Base-by-base conservation (phyloP, 2,329 filamentous ascomycete species). In the Trematosphaeria pertusa region DNA sequence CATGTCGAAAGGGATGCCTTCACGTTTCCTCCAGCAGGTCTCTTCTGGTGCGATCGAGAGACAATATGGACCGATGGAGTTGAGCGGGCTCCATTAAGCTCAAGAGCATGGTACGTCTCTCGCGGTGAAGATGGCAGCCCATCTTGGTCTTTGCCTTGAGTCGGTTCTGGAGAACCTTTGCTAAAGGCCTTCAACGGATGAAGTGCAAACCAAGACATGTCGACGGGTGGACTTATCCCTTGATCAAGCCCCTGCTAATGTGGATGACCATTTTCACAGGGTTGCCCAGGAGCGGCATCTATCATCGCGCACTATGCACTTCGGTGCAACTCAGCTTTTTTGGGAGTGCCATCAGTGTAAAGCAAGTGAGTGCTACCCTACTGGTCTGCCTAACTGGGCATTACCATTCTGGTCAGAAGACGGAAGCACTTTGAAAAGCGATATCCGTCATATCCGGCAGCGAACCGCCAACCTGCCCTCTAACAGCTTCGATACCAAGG, bases 91-190 rank as follows among this genome's bases (percentile, higher is more conserved):
- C 55, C 52, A 5, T 24, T 58, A 12, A 56, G 56, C 24, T 7
- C 20, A 22, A 45, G 54, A 20, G 57, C 47, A 8, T 60, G 57
- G 54, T n/a, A n/a, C n/a, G n/a, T n/a, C n/a, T n/a, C n/a, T n/a
- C n/a, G n/a, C n/a, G n/a, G n/a, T n/a, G n/a, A n/a, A n/a, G n/a
- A n/a, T n/a, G n/a, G n/a, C n/a, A n/a, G n/a, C n/a, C n/a, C n/a
- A n/a, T n/a, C n/a, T n/a, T n/a, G n/a, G n/a, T n/a, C n/a, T n/a
- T n/a, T n/a, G n/a, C n/a, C n/a, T n/a, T n/a, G n/a, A n/a, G n/a
- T n/a, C n/a, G n/a, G n/a, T n/a, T n/a, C n/a, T n/a, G n/a, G n/a
- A n/a, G n/a, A n/a, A n/a, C n/a, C n/a, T n/a, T n/a, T n/a, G n/a
- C n/a, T n/a, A n/a, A n/a, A n/a, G n/a, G n/a, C n/a, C n/a, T n/a